Evolutionary conservation across 306 rosid species (phyloP).

Genomic region (Cicer bijugum): DNA sequence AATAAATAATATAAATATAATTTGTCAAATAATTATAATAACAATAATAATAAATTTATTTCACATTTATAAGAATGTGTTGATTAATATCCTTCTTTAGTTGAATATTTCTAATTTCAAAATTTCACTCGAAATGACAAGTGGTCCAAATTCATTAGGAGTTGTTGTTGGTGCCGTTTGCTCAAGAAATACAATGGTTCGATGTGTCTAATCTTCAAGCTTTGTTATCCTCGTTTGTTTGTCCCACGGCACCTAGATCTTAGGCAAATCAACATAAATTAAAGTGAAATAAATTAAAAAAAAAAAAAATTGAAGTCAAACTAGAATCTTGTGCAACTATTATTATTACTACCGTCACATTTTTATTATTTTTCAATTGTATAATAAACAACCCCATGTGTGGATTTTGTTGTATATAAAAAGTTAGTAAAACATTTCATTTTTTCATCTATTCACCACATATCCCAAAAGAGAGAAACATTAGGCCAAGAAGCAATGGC

Average conservation of each 20-base stretch:
- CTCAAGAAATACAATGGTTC: no score
- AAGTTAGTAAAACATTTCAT: neutral
- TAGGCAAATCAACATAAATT: neutral
- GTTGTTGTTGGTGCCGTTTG: neutral
- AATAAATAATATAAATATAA: no score
- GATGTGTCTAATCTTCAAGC: no score
- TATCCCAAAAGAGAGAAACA: conserved; percentile 21
- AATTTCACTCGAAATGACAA: neutral
- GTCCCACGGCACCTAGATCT: neutral
- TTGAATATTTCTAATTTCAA: no score
- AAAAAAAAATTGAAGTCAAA: neutral
- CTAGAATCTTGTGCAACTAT: neutral
- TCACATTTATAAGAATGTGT: neutral
- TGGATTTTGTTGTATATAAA: neutral
- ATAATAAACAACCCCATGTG: conserved; percentile 17
- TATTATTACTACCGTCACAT: neutral
- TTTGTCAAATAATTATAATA: no score
- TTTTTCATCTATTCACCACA: conserved; percentile 2
- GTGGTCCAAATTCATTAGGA: neutral
- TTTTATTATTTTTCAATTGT: neutral
- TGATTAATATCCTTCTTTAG: neutral
- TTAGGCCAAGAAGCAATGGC: conserved; percentile 35
- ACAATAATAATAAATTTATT: no score
- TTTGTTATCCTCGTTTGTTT: neutral
- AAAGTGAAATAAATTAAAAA: neutral